Percentiles rank a stretch among this genome's conserved stretches.
Evolutionary conservation across 352 stramenopile genomes (phyloP).

Genomic region (Pythium biforme): DNA sequence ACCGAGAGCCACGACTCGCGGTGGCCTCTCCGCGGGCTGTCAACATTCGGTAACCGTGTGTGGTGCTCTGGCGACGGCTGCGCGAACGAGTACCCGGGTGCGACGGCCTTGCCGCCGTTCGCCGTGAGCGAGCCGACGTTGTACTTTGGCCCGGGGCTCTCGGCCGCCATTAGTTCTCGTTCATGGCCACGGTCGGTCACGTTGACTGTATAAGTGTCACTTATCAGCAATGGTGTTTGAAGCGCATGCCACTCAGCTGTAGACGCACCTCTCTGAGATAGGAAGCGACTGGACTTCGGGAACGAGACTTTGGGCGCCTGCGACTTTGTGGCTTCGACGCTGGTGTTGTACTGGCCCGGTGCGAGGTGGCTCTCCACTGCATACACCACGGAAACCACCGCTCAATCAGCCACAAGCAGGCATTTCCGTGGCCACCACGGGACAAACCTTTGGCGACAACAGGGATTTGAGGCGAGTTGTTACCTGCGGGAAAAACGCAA

Average conservation of each 20-base stretch:
- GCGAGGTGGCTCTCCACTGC: constrained; percentile 53
- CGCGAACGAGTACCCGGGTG: constrained; percentile 67
- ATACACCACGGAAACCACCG: neutral
- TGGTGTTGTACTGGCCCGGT: constrained; percentile 70
- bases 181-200: constrained; percentile 63
- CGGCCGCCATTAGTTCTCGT: constrained; percentile 67
- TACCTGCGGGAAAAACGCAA: constrained; percentile 3
- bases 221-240: too few relatives aligned
- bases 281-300: constrained; percentile 73
- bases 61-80: constrained; percentile 48
- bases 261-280: constrained; percentile 72
- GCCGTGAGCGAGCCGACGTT: constrained; percentile 58
- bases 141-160: constrained; percentile 84
- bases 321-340: constrained; percentile 57
- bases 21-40: constrained; percentile 50
- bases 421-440: too few relatives aligned
- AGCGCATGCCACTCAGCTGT: neutral
- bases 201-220: constrained; percentile 38
- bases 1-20: constrained; percentile 81
- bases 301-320: constrained; percentile 72
- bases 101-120: constrained; percentile 52
- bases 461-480: constrained; percentile 23
- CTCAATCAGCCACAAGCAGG: too few relatives aligned
- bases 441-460: constrained; percentile 22
- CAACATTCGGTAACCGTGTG: constrained; percentile 52